Percentiles rank a stretch among this genome's conserved stretches.
phyloP scores from a whole-genome alignment of 345 rosid genomes.

The Nasturtium officinale region DNA sequence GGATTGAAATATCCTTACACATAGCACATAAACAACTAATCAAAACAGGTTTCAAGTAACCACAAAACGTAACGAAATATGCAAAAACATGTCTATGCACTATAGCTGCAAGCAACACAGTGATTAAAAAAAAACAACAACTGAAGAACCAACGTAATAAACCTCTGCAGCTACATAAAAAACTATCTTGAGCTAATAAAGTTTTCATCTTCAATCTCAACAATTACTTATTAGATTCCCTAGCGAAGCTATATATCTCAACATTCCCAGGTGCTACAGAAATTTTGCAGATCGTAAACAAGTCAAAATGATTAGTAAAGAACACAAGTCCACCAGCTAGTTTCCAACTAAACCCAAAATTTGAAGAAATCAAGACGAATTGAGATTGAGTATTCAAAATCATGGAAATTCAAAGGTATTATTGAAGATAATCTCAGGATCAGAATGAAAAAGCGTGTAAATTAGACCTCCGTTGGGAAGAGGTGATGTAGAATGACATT shows the following conservation, averaged over 20 bases:
- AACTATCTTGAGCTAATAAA: background rate
- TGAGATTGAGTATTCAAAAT: background rate
- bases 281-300: conserved; percentile 6
- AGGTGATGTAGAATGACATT: conserved; percentile 64
- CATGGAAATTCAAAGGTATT: background rate
- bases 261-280: conserved; percentile 6
- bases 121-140: background rate
- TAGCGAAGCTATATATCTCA: background rate
- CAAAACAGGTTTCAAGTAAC: background rate
- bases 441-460: background rate
- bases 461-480: conserved; percentile 56
- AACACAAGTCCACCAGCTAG: background rate
- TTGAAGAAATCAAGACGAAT: background rate
- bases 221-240: conserved; percentile 10
- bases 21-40: conserved; percentile 13
- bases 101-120: background rate
- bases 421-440: background rate
- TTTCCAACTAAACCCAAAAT: background rate
- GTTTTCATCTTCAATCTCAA: background rate
- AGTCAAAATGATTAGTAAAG: background rate
- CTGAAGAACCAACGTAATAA: background rate
- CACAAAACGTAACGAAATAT: background rate
- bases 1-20: too few species aligned
- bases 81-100: conserved; percentile 1
- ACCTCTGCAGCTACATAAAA: background rate